Conservation (phyloP, 2,329 filamentous ascomycete species). For the Diaporthe aspalathi region DNA sequence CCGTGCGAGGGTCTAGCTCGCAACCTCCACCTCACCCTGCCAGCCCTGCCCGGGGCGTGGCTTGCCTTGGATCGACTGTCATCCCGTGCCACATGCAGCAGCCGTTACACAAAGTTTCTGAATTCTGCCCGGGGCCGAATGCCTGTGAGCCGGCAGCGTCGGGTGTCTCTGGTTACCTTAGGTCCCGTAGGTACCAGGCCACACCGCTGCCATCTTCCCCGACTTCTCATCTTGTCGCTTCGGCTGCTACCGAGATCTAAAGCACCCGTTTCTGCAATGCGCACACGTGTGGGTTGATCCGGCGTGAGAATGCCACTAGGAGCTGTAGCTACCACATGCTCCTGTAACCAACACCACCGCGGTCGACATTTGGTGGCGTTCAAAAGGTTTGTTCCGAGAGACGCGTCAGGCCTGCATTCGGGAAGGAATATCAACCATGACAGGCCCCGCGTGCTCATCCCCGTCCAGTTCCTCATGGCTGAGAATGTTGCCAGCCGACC, state of each 20-base stretch:
- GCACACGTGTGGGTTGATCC: not conserved
- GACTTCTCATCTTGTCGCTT: not conserved
- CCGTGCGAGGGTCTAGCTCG: not conserved
- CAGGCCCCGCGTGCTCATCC: slow-evolving; percentile 23
- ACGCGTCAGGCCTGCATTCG: slow-evolving; percentile 1
- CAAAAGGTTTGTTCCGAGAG: not conserved
- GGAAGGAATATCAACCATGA: slow-evolving; percentile 12
- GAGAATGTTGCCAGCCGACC: slow-evolving; percentile 23
- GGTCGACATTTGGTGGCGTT: not conserved
- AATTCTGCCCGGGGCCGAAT: no score
- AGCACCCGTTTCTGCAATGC: not conserved
- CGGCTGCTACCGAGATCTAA: not conserved
- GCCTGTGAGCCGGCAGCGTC: not conserved
- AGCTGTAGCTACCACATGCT: not conserved
- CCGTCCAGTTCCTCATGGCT: slow-evolving; percentile 13
- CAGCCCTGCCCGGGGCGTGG: slow-evolving; percentile 17
- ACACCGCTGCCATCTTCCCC: not conserved
- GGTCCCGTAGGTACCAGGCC: no score
- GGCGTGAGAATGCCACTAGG: not conserved
- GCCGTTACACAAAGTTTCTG: slow-evolving; percentile 6
- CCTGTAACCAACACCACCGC: not conserved
- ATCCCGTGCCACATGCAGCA: slow-evolving; percentile 13
- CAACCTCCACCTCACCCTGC: not conserved
- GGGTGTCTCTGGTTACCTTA: not conserved
- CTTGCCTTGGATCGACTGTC: slow-evolving; percentile 17